These are phyloP conservation scores for Geotrichum fermentans DNA, from an alignment of 1,139 yeast genomes.

Conservation along the genomic window DNA sequence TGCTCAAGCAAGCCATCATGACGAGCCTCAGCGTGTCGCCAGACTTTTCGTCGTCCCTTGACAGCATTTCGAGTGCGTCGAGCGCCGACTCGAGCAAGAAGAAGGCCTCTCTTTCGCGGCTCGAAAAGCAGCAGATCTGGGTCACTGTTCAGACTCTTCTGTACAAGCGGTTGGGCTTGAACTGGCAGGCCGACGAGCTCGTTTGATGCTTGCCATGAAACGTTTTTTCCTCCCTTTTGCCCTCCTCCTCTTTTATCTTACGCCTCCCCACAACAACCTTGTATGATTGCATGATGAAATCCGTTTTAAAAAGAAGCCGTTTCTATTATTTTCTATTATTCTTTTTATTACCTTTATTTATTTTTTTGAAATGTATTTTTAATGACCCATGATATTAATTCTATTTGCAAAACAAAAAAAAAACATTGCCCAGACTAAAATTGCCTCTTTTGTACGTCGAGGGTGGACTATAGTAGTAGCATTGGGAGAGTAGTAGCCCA, in stretches of 20 bases:
- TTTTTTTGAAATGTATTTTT: too few relatives aligned
- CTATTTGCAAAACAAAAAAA: too few relatives aligned
- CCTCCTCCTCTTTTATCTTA: background rate
- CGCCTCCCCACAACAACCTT: background rate
- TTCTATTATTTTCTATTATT: too few relatives aligned
- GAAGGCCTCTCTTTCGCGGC: conserved; percentile 43
- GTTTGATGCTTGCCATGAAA: conserved; percentile 1
- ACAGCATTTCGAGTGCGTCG: background rate
- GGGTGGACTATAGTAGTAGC: too few relatives aligned
- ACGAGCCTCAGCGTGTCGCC: conserved; percentile 31
- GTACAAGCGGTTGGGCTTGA: conserved; percentile 50
- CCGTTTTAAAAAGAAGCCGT: too few relatives aligned
- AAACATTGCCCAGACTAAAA: too few relatives aligned
- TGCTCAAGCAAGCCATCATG: conserved; percentile 33
- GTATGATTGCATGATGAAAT: too few relatives aligned
- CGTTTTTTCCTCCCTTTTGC: background rate
- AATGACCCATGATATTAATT: too few relatives aligned
- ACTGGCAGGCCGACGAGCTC: conserved; percentile 52
- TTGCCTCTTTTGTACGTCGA: too few relatives aligned
- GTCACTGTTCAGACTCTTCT: conserved; percentile 54
- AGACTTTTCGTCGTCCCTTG: conserved; percentile 25
- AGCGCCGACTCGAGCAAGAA: conserved; percentile 3
- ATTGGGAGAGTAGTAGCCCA: too few relatives aligned
- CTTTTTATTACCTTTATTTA: too few relatives aligned
- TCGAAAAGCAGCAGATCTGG: conserved; percentile 56